Conservation (phyloP, 2,329 filamentous ascomycete species). For the Colletotrichum sp. region DNA sequence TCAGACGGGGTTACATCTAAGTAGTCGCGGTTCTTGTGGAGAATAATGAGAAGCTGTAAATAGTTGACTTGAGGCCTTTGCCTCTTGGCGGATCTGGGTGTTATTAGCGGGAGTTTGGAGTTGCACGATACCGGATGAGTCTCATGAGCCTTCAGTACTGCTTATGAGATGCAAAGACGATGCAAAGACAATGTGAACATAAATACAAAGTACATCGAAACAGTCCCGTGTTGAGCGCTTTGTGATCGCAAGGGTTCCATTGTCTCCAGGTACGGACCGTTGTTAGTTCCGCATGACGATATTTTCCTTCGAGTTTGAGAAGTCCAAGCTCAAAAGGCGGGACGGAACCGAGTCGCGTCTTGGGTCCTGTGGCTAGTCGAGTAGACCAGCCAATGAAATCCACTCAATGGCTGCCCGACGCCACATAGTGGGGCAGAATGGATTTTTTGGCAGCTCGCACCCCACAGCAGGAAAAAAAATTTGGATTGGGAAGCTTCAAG, state of each 20-base stretch:
- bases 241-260: neutral
- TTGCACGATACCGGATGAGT: neutral
- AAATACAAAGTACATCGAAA: neutral
- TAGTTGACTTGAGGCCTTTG: neutral
- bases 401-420: constrained; percentile 2
- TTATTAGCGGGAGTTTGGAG: constrained; percentile 20
- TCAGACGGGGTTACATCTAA: constrained; percentile 1
- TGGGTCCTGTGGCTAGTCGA: constrained; percentile 10
- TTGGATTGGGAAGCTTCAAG: constrained; percentile 24
- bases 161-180: neutral
- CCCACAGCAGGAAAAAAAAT: constrained; percentile 26
- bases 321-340: neutral
- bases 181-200: neutral
- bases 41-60: neutral
- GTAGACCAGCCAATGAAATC: neutral
- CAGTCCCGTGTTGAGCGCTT: neutral
- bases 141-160: neutral
- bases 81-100: neutral
- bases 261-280: neutral
- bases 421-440: constrained; percentile 6
- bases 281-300: neutral
- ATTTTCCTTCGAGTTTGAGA: neutral
- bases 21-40: neutral
- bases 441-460: constrained; percentile 16
- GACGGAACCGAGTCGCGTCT: constrained; percentile 14